Conservation (phyloP, 2,329 filamentous ascomycete genomes). For the Clonostachys chloroleuca region DNA sequence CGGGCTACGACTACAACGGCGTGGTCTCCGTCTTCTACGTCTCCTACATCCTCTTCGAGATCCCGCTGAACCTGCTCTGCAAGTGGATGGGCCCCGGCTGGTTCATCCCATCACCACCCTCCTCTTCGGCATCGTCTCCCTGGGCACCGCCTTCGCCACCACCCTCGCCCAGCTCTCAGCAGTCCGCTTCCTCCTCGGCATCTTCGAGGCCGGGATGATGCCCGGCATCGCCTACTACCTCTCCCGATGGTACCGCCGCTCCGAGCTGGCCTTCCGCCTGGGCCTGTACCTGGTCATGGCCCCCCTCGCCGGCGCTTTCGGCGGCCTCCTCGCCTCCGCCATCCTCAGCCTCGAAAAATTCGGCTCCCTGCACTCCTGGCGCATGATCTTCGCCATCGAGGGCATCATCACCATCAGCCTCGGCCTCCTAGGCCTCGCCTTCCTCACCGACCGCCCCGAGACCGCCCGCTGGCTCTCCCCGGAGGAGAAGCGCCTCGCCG, state of each 20-base stretch:
- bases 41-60: conserved; percentile 69
- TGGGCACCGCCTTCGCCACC: conserved; percentile 62
- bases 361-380: conserved; percentile 52
- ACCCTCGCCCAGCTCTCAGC: conserved; percentile 45
- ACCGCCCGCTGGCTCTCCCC: conserved; percentile 62
- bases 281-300: conserved; percentile 68
- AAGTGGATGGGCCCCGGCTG: conserved; percentile 70
- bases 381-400: conserved; percentile 69
- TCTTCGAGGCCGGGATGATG: conserved; percentile 71
- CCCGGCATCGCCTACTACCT: conserved; percentile 73
- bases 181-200: conserved; percentile 62
- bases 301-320: conserved; percentile 66
- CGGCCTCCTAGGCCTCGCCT: conserved; percentile 56
- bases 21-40: conserved; percentile 68
- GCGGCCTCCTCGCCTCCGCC: conserved; percentile 59
- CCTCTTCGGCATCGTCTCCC: conserved; percentile 57
- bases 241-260: conserved; percentile 66
- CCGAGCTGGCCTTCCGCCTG: conserved; percentile 63
- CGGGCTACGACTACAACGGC: conserved; percentile 63
- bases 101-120: conserved; percentile 60
- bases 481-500: conserved; percentile 63
- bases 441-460: conserved; percentile 64
- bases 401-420: conserved; percentile 54
- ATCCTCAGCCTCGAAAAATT: conserved; percentile 60
- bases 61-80: conserved; percentile 64